A percentile compares a stretch with the other conserved stretches of the same genome.
These are phyloP conservation scores for Trypanosoma caninum DNA, from an alignment of 208 protist genomes.

Conservation along the genomic window DNA sequence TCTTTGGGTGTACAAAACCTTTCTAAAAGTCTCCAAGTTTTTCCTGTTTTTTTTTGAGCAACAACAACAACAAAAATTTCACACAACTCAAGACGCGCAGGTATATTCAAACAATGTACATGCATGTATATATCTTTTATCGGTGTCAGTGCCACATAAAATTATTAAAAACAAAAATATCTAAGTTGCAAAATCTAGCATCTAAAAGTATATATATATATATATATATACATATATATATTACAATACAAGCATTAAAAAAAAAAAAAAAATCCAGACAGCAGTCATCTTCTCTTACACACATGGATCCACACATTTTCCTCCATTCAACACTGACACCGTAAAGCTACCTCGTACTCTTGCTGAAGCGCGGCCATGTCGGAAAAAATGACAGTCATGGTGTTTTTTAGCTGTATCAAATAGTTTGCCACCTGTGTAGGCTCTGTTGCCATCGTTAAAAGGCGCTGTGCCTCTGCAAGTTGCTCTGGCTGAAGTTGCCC, in stretches of 20 bases:
- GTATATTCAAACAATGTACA: neutral
- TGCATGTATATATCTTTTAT: neutral
- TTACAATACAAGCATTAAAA: slow-evolving; percentile 1
- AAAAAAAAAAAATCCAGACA: slow-evolving; percentile 1
- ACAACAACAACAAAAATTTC: no score
- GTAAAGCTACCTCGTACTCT: slow-evolving; percentile 38
- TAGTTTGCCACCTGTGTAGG: slow-evolving; percentile 68
- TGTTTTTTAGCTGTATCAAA: slow-evolving; percentile 68
- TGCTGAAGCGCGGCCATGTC: slow-evolving; percentile 39
- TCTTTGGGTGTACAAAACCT: neutral
- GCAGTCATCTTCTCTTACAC: neutral
- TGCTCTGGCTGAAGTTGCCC: slow-evolving; percentile 50
- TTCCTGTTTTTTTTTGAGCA: neutral
- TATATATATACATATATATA: neutral
- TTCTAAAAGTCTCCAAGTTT: neutral
- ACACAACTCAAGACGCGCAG: no score
- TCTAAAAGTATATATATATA: neutral
- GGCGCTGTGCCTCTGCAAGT: slow-evolving; percentile 48
- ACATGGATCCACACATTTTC: neutral
- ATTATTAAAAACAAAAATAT: neutral
- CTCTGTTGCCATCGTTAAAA: slow-evolving; percentile 54
- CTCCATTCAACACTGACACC: slow-evolving; percentile 1
- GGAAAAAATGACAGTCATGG: slow-evolving; percentile 54
- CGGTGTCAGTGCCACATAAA: neutral
- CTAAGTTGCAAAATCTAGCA: neutral